These are phyloP conservation scores for Parafenestella ontariensis DNA, from an alignment of 2,329 filamentous ascomycete genomes.

Conservation along the genomic window DNA sequence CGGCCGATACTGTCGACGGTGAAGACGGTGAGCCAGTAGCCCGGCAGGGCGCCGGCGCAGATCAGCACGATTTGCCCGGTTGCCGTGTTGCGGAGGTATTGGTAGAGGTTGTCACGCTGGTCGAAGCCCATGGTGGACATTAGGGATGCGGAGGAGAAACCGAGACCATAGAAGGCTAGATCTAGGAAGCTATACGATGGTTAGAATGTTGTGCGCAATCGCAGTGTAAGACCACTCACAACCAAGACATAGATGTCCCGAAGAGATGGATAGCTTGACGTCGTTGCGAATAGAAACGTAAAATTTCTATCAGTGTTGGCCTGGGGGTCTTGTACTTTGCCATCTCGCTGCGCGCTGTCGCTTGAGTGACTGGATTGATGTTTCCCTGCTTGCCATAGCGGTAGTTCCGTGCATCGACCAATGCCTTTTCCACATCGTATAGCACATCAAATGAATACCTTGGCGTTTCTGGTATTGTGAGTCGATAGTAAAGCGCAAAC, in stretches of 20 bases:
- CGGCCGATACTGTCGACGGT: slow-evolving; percentile 77
- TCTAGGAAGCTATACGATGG: slow-evolving; percentile 62
- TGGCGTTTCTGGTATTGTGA: slow-evolving; percentile 87
- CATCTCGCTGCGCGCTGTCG: slow-evolving; percentile 57
- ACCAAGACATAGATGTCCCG: slow-evolving; percentile 84
- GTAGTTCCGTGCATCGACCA: slow-evolving; percentile 76
- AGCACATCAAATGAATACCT: slow-evolving; percentile 86
- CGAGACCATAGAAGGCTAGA: slow-evolving; percentile 63
- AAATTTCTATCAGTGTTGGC: slow-evolving; percentile 64
- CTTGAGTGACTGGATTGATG: slow-evolving; percentile 70
- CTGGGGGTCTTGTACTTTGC: slow-evolving; percentile 42
- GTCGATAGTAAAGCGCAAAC: slow-evolving; percentile 83
- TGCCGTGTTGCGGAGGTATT: slow-evolving; percentile 75
- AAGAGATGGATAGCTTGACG: slow-evolving; percentile 74
- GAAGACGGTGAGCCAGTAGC: slow-evolving; percentile 81
- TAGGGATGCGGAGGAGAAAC: slow-evolving; percentile 78
- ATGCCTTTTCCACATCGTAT: slow-evolving; percentile 69
- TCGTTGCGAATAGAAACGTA: slow-evolving; percentile 71
- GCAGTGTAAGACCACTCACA: slow-evolving; percentile 45
- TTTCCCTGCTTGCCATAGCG: slow-evolving; percentile 67
- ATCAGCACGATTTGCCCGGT: slow-evolving; percentile 81
- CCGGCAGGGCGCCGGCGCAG: slow-evolving; percentile 78
- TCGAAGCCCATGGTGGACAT: slow-evolving; percentile 75
- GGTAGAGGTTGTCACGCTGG: slow-evolving; percentile 68
- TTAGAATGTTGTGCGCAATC: background rate